These are phyloP conservation scores for Globisporangium paroecandrum DNA, from an alignment of 352 stramenopile species.

Conservation along the genomic window DNA sequence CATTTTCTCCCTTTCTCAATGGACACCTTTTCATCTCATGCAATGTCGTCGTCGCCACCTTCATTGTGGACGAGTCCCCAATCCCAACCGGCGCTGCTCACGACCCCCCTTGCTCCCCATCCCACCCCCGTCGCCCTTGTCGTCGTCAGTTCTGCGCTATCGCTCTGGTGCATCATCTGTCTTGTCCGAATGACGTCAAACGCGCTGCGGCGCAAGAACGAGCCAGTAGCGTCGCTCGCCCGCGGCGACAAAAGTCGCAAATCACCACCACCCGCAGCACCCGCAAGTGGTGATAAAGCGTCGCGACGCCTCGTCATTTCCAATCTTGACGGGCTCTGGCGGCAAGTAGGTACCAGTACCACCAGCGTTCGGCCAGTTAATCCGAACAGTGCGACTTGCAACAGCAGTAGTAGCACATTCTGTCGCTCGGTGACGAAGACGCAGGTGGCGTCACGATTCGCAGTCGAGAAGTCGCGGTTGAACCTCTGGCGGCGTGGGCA, in stretches of 20 bases:
- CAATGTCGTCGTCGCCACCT: not conserved
- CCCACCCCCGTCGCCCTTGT: not conserved
- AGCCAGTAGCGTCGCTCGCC: not conserved
- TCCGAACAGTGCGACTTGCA: not conserved
- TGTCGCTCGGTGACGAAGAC: constrained; percentile 1
- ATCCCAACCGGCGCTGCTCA: not conserved
- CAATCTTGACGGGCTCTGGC: not conserved
- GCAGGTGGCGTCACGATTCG: constrained; percentile 10
- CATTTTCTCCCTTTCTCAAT: not conserved
- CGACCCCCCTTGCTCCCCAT: not conserved
- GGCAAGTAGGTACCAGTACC: not conserved
- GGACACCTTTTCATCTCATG: not conserved
- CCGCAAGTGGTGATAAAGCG: not conserved
- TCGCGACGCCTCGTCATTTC: constrained; percentile 11
- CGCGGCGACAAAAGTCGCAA: not conserved
- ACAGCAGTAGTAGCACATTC: not conserved
- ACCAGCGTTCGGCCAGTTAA: not conserved
- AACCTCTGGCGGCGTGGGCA: not conserved
- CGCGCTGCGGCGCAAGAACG: constrained; percentile 12
- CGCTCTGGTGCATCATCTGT: constrained; percentile 12
- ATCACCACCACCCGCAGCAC: not conserved
- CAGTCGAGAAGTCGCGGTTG: not conserved
- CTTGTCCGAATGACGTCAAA: constrained; percentile 16
- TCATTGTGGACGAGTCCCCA: not conserved
- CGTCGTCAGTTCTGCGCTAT: not conserved